phyloP scores from a whole-genome alignment of 2,329 filamentous ascomycete genomes.

The Didymella segeticola region DNA sequence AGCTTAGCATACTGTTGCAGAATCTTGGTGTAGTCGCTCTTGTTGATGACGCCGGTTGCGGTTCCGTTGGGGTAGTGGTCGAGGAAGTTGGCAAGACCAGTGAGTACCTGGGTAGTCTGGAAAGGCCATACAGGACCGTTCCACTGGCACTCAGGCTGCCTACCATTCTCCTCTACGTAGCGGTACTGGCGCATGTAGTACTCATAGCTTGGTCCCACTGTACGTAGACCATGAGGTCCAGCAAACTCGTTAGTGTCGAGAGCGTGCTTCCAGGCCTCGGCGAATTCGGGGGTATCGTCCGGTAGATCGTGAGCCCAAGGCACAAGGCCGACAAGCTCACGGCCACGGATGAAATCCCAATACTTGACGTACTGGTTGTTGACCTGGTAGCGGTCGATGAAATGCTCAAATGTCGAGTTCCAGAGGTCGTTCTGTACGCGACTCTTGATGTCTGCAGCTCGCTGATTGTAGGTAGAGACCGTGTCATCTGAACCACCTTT shows the following conservation, averaged over 20 bases:
- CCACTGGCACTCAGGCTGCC: constrained; percentile 53
- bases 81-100: constrained; percentile 52
- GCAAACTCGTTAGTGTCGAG: constrained; percentile 44
- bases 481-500: constrained; percentile 24
- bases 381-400: constrained; percentile 53
- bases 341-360: constrained; percentile 52
- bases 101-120: constrained; percentile 52
- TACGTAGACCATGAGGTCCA: constrained; percentile 50
- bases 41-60: constrained; percentile 31
- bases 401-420: constrained; percentile 54
- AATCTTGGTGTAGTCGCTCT: constrained; percentile 47
- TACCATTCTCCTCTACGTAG: constrained; percentile 41
- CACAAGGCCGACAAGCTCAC: constrained; percentile 54
- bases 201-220: constrained; percentile 53
- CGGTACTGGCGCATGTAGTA: constrained; percentile 56
- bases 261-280: constrained; percentile 49
- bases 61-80: constrained; percentile 48
- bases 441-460: constrained; percentile 46
- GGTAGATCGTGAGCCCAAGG: constrained; percentile 54
- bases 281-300: constrained; percentile 48
- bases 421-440: constrained; percentile 51
- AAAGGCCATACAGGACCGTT: constrained; percentile 56
- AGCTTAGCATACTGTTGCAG: constrained; percentile 51
- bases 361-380: constrained; percentile 50
- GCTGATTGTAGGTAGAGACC: constrained; percentile 24